Evolutionary conservation across 495 filamentous ascomycete genomes (phyloP).

Genomic region (Glonium stellatum): DNA sequence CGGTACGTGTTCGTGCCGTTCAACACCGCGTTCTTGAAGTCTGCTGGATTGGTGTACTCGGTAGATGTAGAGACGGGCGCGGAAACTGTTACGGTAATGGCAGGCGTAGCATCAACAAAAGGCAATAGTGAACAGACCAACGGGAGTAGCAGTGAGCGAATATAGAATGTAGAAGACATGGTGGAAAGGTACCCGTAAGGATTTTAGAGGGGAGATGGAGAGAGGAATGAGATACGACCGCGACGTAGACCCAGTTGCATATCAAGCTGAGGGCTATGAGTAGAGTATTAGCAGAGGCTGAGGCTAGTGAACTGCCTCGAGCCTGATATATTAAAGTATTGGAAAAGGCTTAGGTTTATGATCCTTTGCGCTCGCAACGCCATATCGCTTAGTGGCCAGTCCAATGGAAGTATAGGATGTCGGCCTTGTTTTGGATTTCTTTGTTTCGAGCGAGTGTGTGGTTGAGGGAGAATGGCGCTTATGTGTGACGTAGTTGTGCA

Average conservation of each 20-base stretch:
- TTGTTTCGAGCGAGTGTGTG: not conserved
- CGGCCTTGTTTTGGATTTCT: slow-evolving; percentile 1
- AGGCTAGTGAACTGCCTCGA: not conserved
- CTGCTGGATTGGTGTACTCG: slow-evolving; percentile 42
- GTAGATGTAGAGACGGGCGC: slow-evolving; percentile 17
- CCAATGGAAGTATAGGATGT: not conserved
- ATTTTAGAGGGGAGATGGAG: not conserved
- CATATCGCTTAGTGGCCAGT: not conserved
- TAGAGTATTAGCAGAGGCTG: not conserved
- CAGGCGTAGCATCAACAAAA: not conserved
- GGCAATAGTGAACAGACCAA: not conserved
- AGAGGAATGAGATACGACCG: not conserved
- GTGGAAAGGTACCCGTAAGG: not conserved
- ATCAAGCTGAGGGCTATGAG: not conserved
- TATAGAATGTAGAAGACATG: not conserved
- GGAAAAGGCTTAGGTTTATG: not conserved
- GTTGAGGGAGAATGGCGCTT: not conserved
- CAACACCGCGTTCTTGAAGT: slow-evolving; percentile 55
- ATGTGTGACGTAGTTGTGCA: not conserved
- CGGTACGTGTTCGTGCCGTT: slow-evolving; percentile 65
- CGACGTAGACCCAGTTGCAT: not conserved
- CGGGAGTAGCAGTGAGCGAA: not conserved
- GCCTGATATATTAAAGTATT: not conserved
- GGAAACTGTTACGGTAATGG: not conserved
- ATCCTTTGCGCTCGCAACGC: not conserved